These are phyloP conservation scores for Lindgomyces ingoldianus DNA, from an alignment of 495 filamentous ascomycete genomes.

Conservation along the genomic window DNA sequence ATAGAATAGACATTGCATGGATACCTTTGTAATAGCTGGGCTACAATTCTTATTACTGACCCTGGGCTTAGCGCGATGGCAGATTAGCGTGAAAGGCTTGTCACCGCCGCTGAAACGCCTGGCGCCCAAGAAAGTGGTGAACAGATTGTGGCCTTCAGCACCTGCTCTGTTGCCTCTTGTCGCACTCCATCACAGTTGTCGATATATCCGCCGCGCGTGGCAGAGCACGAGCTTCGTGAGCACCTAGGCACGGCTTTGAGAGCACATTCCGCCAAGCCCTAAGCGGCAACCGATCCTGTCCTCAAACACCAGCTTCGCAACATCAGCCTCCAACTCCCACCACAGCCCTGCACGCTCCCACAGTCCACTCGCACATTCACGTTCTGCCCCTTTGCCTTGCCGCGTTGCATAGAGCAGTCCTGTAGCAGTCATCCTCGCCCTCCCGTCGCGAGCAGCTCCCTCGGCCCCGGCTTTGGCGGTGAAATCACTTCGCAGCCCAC, in stretches of 20 bases:
- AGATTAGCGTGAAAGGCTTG: conserved; percentile 11
- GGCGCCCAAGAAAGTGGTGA: background rate
- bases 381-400: conserved; percentile 18
- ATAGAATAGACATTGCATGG: background rate
- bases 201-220: background rate
- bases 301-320: conserved; percentile 16
- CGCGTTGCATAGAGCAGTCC: conserved; percentile 7
- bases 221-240: background rate
- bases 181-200: background rate
- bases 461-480: conserved; percentile 30
- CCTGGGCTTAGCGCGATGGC: background rate
- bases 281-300: conserved; percentile 18
- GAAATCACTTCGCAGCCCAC: conserved; percentile 33
- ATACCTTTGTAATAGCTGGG: conserved; percentile 14
- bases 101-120: background rate
- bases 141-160: background rate
- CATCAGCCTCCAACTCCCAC: conserved; percentile 9
- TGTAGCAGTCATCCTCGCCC: background rate
- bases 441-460: conserved; percentile 9
- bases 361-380: conserved; percentile 17
- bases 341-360: conserved; percentile 5
- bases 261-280: conserved; percentile 18
- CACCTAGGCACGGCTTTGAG: background rate
- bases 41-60: background rate
- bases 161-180: background rate